phyloP scores from a whole-genome alignment of 2,329 filamentous ascomycete species.

The Raffaelea ambrosiae region DNA sequence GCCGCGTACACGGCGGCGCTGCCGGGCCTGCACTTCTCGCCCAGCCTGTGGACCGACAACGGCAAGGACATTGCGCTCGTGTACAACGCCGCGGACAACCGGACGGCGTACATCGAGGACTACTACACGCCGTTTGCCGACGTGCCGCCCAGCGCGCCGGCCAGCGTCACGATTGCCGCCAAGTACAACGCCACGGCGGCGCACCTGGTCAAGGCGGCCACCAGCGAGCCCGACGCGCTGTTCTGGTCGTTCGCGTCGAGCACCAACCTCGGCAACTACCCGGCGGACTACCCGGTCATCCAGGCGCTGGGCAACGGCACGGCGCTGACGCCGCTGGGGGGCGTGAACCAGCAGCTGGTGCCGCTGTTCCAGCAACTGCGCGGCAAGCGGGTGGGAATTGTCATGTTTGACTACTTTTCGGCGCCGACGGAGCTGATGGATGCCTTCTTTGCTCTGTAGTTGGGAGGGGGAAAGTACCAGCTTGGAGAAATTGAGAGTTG shows the following conservation, averaged over 20 bases:
- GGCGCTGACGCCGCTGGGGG: conserved; percentile 25
- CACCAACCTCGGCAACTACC: conserved; percentile 28
- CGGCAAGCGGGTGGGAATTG: conserved; percentile 38
- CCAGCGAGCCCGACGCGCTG: conserved; percentile 24
- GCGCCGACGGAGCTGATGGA: conserved; percentile 30
- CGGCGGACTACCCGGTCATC: conserved; percentile 31
- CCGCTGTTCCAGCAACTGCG: conserved; percentile 24
- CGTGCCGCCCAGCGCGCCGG: conserved; percentile 11
- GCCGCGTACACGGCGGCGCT: conserved; percentile 24
- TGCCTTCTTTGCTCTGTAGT: neutral
- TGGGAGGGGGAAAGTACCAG: no score
- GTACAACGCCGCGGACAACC: conserved; percentile 28
- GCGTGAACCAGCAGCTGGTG: conserved; percentile 35
- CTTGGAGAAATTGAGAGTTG: no score
- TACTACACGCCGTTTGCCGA: conserved; percentile 32
- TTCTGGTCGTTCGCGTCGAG: conserved; percentile 40
- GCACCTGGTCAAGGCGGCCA: conserved; percentile 29
- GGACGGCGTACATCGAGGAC: conserved; percentile 39
- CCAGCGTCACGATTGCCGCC: conserved; percentile 28
- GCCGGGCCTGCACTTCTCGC: conserved; percentile 38
- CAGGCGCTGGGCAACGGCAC: conserved; percentile 36
- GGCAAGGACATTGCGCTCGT: conserved; percentile 27
- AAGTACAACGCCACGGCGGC: conserved; percentile 34
- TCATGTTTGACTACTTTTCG: conserved; percentile 44
- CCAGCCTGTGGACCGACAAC: conserved; percentile 34